Conservation (phyloP, 78 protist species). For the slime mould (Dictyostelium discoideum) region DNA sequence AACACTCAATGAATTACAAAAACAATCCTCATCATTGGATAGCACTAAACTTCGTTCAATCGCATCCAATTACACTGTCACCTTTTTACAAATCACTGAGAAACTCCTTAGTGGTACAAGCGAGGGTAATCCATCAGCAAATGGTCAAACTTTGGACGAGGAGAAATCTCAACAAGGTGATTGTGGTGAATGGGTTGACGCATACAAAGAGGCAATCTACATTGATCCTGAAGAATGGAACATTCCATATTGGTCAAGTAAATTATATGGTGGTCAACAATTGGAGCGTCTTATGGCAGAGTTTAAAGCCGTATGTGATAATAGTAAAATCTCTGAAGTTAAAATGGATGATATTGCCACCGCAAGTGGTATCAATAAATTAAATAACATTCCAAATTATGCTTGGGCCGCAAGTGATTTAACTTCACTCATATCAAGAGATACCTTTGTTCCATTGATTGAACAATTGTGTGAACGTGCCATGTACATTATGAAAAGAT, state of each 20-base stretch:
- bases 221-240: conserved; percentile 80
- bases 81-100: conserved; percentile 80
- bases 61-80: conserved; percentile 79
- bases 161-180: conserved; percentile 79
- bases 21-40: conserved; percentile 61
- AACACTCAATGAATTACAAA: conserved; percentile 33
- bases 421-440: conserved; percentile 72
- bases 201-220: conserved; percentile 60
- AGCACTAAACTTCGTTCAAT: conserved; percentile 52
- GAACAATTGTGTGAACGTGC: conserved; percentile 85
- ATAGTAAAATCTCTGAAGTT: conserved; percentile 77
- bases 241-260: conserved; percentile 83
- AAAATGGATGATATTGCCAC: conserved; percentile 85
- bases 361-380: conserved; percentile 84
- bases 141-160: conserved; percentile 88
- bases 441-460: conserved; percentile 82
- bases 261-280: conserved; percentile 89
- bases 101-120: conserved; percentile 80
- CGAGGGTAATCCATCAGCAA: conserved; percentile 86
- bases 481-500: conserved; percentile 78
- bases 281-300: conserved; percentile 86
- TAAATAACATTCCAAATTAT: conserved; percentile 85
- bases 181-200: conserved; percentile 87
- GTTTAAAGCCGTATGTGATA: conserved; percentile 87
- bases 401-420: conserved; percentile 88